Evolutionary conservation across 345 rosid species (phyloP).

Genomic region (Arabidopsis arenosa): DNA sequence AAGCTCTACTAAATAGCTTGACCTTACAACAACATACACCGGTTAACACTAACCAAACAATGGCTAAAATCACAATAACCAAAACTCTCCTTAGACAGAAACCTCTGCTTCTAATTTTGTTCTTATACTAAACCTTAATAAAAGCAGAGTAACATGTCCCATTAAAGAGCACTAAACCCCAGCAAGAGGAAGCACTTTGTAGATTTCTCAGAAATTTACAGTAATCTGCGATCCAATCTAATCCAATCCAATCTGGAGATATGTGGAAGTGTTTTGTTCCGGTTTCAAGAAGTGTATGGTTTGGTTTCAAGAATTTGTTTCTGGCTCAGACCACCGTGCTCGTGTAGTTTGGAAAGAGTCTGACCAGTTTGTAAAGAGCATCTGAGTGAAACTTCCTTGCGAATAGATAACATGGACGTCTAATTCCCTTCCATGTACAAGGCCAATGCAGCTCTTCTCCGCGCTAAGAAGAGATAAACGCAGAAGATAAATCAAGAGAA

Average conservation of each 20-base stretch:
- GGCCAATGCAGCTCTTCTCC: constrained; percentile 64
- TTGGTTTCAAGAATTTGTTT: constrained; percentile 36
- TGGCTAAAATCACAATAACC: constrained; percentile 15
- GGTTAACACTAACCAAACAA: constrained; percentile 35
- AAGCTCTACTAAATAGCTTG: too few species aligned
- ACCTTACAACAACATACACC: constrained; percentile 26
- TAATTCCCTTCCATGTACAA: constrained; percentile 93
- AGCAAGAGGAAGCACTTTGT: constrained; percentile 14
- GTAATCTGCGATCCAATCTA: constrained; percentile 23
- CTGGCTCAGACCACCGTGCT: constrained; percentile 49
- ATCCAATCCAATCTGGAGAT: constrained; percentile 20
- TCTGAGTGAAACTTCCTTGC: constrained; percentile 90
- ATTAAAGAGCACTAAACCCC: constrained; percentile 10
- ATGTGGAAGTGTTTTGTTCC: constrained; percentile 17
- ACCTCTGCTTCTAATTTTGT: constrained; percentile 31
- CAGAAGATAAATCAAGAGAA: background rate
- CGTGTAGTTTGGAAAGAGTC: constrained; percentile 79
- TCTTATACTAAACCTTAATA: constrained; percentile 9
- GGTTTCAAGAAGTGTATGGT: constrained; percentile 36
- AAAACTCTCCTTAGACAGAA: constrained; percentile 22
- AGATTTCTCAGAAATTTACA: constrained; percentile 33
- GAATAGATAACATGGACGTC: constrained; percentile 90
- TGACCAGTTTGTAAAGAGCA: constrained; percentile 69
- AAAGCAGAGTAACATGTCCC: constrained; percentile 33
- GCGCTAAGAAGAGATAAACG: constrained; percentile 41